Percentiles rank a stretch among this genome's conserved stretches.
Conservation (phyloP, 805 yeast species). For the Candida anglica region DNA sequence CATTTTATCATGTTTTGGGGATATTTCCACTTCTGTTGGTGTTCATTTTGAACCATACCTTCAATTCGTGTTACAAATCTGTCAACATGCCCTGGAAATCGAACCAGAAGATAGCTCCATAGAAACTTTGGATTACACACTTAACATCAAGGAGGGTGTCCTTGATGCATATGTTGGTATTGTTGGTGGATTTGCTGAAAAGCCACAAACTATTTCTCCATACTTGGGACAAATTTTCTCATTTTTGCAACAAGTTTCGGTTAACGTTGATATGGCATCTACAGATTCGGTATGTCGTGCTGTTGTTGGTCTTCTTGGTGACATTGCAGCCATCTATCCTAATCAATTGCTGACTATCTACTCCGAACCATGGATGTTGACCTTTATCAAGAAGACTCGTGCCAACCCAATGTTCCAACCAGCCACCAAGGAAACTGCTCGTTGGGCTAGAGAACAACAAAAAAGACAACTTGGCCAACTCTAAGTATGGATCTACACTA, state of each 20-base stretch:
- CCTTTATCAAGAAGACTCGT: conserved; percentile 71
- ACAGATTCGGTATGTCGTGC: conserved; percentile 75
- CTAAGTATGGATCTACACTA: neutral
- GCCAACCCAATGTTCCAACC: conserved; percentile 56
- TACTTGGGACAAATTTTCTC: conserved; percentile 68
- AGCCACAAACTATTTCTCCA: conserved; percentile 61
- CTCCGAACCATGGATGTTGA: conserved; percentile 74
- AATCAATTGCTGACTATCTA: conserved; percentile 63
- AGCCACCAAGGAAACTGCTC: conserved; percentile 83
- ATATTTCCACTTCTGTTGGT: conserved; percentile 88
- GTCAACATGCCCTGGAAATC: conserved; percentile 59
- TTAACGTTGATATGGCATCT: conserved; percentile 55
- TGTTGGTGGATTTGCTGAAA: conserved; percentile 78
- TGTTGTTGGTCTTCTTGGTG: conserved; percentile 89
- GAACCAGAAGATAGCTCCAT: conserved; percentile 63
- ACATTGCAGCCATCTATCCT: conserved; percentile 82
- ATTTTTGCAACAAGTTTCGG: conserved; percentile 57
- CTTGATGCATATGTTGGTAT: conserved; percentile 95
- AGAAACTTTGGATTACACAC: conserved; percentile 75
- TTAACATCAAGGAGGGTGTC: conserved; percentile 77
- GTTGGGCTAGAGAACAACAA: conserved; percentile 94
- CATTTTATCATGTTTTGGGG: conserved; percentile 91
- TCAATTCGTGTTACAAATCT: conserved; percentile 73
- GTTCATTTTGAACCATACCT: conserved; percentile 70
- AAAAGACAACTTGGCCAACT: conserved; percentile 35